Conservation (phyloP, 2,329 filamentous ascomycete genomes). For the Fusarium luffae region DNA sequence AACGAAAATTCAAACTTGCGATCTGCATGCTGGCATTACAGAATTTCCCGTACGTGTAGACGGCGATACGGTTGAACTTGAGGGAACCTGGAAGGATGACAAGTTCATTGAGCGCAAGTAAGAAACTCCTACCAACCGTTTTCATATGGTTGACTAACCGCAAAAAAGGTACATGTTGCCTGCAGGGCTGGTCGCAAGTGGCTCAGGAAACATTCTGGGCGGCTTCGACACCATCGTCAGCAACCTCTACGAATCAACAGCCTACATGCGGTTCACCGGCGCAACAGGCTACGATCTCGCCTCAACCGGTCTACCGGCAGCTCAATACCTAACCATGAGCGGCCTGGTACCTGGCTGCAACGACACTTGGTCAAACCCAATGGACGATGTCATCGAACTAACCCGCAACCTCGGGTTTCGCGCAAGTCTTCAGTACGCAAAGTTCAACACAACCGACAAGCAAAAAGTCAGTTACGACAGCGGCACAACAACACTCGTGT, state of each 20-base stretch:
- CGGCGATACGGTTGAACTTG: slow-evolving; percentile 9
- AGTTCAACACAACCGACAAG: slow-evolving; percentile 32
- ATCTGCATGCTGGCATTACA: slow-evolving; percentile 33
- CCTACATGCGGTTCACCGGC: slow-evolving; percentile 30
- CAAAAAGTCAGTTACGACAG: slow-evolving; percentile 27
- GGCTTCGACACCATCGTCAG: slow-evolving; percentile 32
- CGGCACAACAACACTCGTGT: slow-evolving; percentile 27
- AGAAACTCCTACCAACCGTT: background rate
- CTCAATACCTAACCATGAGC: slow-evolving; percentile 38
- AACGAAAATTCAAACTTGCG: slow-evolving; percentile 32
- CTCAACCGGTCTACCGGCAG: slow-evolving; percentile 20
- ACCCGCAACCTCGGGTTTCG: slow-evolving; percentile 37
- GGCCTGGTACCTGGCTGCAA: slow-evolving; percentile 3
- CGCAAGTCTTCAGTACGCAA: slow-evolving; percentile 37
- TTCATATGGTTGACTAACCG: too few species aligned
- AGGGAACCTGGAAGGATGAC: slow-evolving; percentile 32
- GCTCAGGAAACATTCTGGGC: slow-evolving; percentile 28
- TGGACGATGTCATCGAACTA: slow-evolving; percentile 41
- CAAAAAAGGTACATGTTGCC: slow-evolving; percentile 31
- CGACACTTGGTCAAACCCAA: slow-evolving; percentile 32
- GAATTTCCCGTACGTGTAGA: slow-evolving; percentile 22
- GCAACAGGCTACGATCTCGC: slow-evolving; percentile 30
- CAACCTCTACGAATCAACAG: slow-evolving; percentile 15
- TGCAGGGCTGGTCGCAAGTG: background rate
- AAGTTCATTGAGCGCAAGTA: slow-evolving; percentile 37